Conservation (phyloP, 495 filamentous ascomycete genomes). For the Tuber indicum region DNA sequence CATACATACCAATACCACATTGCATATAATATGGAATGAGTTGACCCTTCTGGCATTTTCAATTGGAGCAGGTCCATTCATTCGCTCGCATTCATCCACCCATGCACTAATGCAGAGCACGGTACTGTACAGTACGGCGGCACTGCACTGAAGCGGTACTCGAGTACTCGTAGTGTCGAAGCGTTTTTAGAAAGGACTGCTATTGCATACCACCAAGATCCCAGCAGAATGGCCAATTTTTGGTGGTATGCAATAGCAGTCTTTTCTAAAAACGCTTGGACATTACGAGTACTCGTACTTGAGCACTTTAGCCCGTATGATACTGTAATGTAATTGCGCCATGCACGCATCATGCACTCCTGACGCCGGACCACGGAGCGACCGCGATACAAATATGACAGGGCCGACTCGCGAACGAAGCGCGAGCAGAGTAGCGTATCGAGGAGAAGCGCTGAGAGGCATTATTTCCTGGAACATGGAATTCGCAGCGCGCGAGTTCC, state of each 20-base stretch:
- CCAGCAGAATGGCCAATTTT: no score
- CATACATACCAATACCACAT: neutral
- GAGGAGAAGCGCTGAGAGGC: no score
- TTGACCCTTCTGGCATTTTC: neutral
- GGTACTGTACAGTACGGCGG: neutral
- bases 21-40: neutral
- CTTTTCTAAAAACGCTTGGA: no score
- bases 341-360: neutral
- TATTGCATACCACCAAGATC: no score
- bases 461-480: neutral
- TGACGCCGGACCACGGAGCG: neutral
- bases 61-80: neutral
- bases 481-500: neutral
- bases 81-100: neutral
- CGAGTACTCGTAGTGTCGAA: no score
- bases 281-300: no score
- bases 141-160: neutral
- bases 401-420: neutral
- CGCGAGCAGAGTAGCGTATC: neutral
- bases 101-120: neutral
- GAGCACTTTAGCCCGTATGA: no score
- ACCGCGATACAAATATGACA: neutral
- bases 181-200: no score
- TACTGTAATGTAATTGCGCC: slow-evolving; percentile 1
- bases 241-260: no score